phyloP scores from a whole-genome alignment of 108 stramenopile genomes.

The Cyclotella cryptica region DNA sequence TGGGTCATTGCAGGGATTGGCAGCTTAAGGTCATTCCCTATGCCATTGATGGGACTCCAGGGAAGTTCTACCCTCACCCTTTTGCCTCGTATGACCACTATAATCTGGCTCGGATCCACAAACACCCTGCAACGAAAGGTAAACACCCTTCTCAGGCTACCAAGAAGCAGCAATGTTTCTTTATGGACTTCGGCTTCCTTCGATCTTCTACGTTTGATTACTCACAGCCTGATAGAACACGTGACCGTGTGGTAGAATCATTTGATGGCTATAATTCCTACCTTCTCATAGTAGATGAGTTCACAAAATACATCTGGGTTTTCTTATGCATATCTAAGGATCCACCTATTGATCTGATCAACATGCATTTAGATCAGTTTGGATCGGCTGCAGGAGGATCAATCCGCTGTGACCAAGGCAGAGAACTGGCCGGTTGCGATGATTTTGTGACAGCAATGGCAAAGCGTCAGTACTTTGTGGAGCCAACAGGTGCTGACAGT shows the following conservation, averaged over 20 bases:
- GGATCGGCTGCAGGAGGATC: not conserved
- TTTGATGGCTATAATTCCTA: too few species aligned
- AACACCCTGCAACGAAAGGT: too few species aligned
- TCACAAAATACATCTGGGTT: too few species aligned
- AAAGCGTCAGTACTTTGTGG: not conserved
- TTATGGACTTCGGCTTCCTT: too few species aligned
- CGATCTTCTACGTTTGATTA: slow-evolving; percentile 10
- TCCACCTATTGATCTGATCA: not conserved
- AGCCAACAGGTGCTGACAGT: slow-evolving; percentile 16
- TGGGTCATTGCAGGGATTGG: not conserved
- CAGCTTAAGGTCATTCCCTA: not conserved
- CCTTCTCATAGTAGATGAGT: too few species aligned
- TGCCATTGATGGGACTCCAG: not conserved
- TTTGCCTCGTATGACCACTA: not conserved
- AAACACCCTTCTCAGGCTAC: too few species aligned
- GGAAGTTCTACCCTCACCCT: not conserved
- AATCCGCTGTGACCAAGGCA: slow-evolving; percentile 15
- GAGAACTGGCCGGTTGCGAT: slow-evolving; percentile 11
- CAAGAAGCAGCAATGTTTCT: too few species aligned
- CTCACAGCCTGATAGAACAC: not conserved
- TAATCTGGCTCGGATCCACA: not conserved
- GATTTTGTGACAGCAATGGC: not conserved
- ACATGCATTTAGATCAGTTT: not conserved
- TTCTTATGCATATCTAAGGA: slow-evolving; percentile 1
- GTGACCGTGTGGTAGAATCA: not conserved